phyloP scores from a whole-genome alignment of 192 early-diverging fungal genomes.

The Chytriomyces sp. region DNA sequence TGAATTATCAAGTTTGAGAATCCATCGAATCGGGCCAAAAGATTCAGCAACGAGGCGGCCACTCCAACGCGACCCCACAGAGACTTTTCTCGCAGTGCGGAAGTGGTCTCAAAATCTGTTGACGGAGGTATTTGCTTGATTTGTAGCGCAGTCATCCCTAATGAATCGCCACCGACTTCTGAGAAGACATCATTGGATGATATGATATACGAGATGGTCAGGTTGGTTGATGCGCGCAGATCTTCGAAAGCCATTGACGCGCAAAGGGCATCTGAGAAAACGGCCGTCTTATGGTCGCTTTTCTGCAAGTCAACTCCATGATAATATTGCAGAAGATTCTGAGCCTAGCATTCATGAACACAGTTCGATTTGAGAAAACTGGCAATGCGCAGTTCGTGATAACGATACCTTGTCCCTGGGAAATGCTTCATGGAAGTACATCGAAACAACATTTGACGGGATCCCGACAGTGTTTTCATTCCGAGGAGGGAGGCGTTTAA shows the following conservation, averaged over 20 bases:
- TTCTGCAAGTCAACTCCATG: not conserved
- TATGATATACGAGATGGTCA: not conserved
- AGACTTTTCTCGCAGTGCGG: not conserved
- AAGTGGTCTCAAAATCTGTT: not conserved
- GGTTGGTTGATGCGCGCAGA: not conserved
- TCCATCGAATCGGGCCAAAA: not conserved
- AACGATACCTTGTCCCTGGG: not conserved
- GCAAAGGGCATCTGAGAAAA: slow-evolving; percentile 7
- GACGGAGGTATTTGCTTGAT: slow-evolving; percentile 8
- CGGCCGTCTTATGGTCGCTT: not conserved
- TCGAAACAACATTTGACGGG: too few relatives aligned
- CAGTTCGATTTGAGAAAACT: too few relatives aligned
- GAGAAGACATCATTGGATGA: not conserved
- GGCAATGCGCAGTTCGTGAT: not conserved
- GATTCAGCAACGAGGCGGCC: not conserved
- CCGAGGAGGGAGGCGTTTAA: too few relatives aligned
- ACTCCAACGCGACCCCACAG: slow-evolving; percentile 7
- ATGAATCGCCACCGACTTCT: not conserved
- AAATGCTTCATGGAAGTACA: not conserved
- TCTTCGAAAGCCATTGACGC: slow-evolving; percentile 20
- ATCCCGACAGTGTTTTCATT: too few relatives aligned
- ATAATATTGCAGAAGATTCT: slow-evolving; percentile 4
- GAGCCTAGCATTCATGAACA: not conserved
- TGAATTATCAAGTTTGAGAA: not conserved
- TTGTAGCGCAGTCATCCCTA: not conserved